Percentiles rank a stretch among this genome's conserved stretches.
Evolutionary conservation across 169 alveolate genomes (phyloP).

Genomic region (Besnoitia besnoiti): DNA sequence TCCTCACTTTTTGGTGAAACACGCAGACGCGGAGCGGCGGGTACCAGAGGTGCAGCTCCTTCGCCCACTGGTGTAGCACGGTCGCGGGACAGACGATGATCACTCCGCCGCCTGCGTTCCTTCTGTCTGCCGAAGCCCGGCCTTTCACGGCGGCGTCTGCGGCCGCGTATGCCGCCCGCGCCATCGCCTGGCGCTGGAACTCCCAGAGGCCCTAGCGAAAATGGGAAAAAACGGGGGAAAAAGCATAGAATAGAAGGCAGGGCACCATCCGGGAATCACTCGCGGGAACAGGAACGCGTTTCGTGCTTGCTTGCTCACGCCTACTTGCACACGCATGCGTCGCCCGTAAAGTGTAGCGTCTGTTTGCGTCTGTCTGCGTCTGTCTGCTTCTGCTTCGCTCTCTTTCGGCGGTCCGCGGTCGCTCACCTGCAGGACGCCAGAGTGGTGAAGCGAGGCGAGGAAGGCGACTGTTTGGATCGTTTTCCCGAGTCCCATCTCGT

Average conservation of each 20-base stretch:
- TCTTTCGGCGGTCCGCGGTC: not conserved
- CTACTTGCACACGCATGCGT: no score
- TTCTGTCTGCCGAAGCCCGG: not conserved
- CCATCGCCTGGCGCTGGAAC: not conserved
- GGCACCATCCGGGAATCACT: not conserved
- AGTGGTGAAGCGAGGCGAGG: conserved; percentile 74
- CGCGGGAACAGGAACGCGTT: not conserved
- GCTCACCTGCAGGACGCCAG: conserved; percentile 59
- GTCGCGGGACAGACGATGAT: conserved; percentile 74
- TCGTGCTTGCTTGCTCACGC: no score
- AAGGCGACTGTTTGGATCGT: conserved; percentile 89
- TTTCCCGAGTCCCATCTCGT: conserved; percentile 94
- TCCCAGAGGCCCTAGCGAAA: not conserved
- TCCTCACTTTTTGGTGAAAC: conserved; percentile 54
- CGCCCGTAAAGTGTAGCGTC: no score
- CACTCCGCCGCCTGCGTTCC: conserved; percentile 12
- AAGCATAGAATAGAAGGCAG: not conserved
- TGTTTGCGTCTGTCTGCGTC: no score
- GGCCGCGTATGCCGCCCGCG: not conserved
- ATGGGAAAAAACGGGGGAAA: no score
- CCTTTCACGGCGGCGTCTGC: conserved; percentile 32
- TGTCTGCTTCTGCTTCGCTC: not conserved
- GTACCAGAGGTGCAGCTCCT: conserved; percentile 70
- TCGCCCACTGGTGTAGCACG: conserved; percentile 72
- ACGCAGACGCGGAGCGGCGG: conserved; percentile 72